These are phyloP conservation scores for Scytalidium sp. DNA, from an alignment of 2,329 filamentous ascomycete genomes.

Conservation along the genomic window DNA sequence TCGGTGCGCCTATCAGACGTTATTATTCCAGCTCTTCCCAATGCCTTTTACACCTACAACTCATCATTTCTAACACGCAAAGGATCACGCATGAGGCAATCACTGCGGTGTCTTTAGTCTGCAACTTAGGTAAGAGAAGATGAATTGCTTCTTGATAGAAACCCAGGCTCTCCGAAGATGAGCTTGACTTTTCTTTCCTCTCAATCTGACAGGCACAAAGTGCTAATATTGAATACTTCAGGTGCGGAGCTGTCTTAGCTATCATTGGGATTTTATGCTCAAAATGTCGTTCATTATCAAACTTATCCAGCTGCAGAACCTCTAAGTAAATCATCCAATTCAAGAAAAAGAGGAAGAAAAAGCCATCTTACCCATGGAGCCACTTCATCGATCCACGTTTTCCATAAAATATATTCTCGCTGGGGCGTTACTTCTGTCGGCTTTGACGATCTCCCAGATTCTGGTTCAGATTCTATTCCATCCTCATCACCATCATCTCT, in stretches of 20 bases:
- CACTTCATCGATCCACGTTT: slow-evolving; percentile 39
- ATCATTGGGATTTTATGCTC: slow-evolving; percentile 44
- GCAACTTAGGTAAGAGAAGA: slow-evolving; percentile 43
- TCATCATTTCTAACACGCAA: slow-evolving; percentile 53
- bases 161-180: slow-evolving; percentile 40
- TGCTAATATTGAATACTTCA: slow-evolving; percentile 47
- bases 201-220: slow-evolving; percentile 50
- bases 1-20: slow-evolving; percentile 27
- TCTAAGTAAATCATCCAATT: slow-evolving; percentile 20
- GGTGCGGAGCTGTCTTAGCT: slow-evolving; percentile 38
- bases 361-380: slow-evolving; percentile 39
- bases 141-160: slow-evolving; percentile 51
- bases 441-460: slow-evolving; percentile 12
- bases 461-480: slow-evolving; percentile 10
- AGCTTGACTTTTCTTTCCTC: slow-evolving; percentile 35
- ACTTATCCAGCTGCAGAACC: slow-evolving; percentile 55
- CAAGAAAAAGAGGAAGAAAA: no score
- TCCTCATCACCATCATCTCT: slow-evolving; percentile 7
- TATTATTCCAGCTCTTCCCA: background rate
- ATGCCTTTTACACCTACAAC: slow-evolving; percentile 28
- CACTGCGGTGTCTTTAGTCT: slow-evolving; percentile 44
- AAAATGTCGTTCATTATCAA: slow-evolving; percentile 47
- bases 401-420: slow-evolving; percentile 34
- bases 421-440: slow-evolving; percentile 25
- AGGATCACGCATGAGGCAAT: slow-evolving; percentile 51